Base-by-base conservation (phyloP, 495 filamentous ascomycete genomes). In the Annulohypoxylon maeteangense region DNA sequence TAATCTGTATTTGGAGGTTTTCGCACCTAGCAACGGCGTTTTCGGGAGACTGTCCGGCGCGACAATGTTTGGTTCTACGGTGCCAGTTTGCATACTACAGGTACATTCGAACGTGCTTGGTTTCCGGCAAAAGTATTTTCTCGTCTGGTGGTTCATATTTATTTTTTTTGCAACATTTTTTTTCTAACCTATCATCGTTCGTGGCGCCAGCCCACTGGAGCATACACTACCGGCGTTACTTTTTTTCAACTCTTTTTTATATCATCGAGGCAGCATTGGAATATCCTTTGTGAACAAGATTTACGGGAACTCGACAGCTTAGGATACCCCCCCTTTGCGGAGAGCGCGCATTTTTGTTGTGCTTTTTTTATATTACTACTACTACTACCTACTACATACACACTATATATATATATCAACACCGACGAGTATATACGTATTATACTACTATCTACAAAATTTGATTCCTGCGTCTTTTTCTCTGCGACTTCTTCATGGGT, bases 201-300 rank as follows among this genome's bases (percentile, higher is more conserved):
- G 70, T 68, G 70, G 70, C 65, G 42, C 70, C 65, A 73, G 55
- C 56, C 70, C 61, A 65, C 56, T 61, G 61, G 62, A 73, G 70
- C 70, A 73, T 73, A 68, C 61, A 68, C 71, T 36, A 74, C 44
- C 72, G 68, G 64, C 67, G 72, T 71, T n/a, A n/a, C n/a, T n/a
- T n/a, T n/a, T n/a, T n/a, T n/a, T n/a, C n/a, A n/a, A n/a, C n/a
- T n/a, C n/a, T n/a, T n/a, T 74, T 18, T 56, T 56, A 14, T 29
- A 29, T 51, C 58, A 68, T 65, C 61, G 63, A 71, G 67, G 57
- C 59, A 62, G 67, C 71, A 70, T 74, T 61, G 61, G 71, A 55
- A 68, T 44, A 62, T 64, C 56, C 55, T 61, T 64, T 62, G 61
- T 63, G 57, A 25, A 65, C 44, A 42, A 63, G 32, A 59, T 48